phyloP scores from a whole-genome alignment of 768 basidiomycete species.

The Lepiota venenata region DNA sequence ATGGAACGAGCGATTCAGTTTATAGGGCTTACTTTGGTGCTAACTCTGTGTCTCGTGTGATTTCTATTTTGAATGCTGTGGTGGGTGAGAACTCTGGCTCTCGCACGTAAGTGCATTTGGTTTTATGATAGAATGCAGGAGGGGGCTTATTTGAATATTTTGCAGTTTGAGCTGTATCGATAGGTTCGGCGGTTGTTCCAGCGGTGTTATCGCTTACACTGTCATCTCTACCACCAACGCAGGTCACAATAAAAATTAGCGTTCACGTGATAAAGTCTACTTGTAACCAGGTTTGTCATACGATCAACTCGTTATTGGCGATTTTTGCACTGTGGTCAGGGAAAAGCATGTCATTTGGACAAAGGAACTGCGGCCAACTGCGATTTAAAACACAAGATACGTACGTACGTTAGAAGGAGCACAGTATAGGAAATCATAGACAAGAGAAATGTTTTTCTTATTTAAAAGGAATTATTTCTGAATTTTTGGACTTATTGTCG shows the following conservation, averaged over 20 bases:
- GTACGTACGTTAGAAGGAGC: too few relatives aligned
- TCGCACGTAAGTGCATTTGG: conserved; percentile 29
- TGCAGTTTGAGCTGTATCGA: conserved; percentile 40
- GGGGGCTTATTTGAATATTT: neutral
- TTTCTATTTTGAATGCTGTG: conserved; percentile 33
- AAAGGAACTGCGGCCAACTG: too few relatives aligned
- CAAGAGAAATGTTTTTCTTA: too few relatives aligned
- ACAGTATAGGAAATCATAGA: too few relatives aligned
- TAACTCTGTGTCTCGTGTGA: conserved; percentile 32
- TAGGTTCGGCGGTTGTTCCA: conserved; percentile 30
- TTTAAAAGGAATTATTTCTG: too few relatives aligned
- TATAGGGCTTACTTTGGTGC: conserved; percentile 38
- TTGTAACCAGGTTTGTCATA: too few relatives aligned
- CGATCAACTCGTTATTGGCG: too few relatives aligned
- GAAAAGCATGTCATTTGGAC: too few relatives aligned
- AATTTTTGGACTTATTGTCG: too few relatives aligned
- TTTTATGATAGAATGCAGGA: neutral
- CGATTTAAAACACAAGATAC: too few relatives aligned
- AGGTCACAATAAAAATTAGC: conserved; percentile 9
- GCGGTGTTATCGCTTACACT: conserved; percentile 44
- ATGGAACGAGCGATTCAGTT: conserved; percentile 33
- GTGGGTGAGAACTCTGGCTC: conserved; percentile 35
- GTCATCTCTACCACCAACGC: conserved; percentile 42
- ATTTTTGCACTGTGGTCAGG: too few relatives aligned
- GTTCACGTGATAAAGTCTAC: too few relatives aligned